Evolutionary conservation across 345 rosid genomes (phyloP), one percentile per base, ranked within the genome.

Genomic region (Eucalyptus cloeziana): DNA sequence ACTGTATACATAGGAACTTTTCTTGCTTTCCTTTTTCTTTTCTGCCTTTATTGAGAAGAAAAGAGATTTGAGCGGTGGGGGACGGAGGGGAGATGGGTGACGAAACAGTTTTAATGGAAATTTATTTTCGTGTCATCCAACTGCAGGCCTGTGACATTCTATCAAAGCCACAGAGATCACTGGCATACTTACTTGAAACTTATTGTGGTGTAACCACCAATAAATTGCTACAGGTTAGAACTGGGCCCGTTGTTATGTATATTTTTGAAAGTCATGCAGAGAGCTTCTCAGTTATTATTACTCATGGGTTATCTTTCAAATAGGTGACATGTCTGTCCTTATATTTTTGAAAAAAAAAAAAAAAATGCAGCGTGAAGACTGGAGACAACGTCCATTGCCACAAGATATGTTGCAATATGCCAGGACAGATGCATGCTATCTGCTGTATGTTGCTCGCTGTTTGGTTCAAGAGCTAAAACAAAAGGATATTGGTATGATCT

Each of bases 321-420:
- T 64, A 50, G 52, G 37, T 8, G 47, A 44, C 52, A 33, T 9
- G n/a, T 90, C 79, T 86, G 50, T 64, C 86, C 85, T 92, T 62
- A 87, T 43, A 76, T 22, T 5, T 49, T 7, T 24, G 21, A 27
- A 43, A 43, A 37, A 44, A 44, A 37, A 37, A 31, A 76, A 6
- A 43, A 12, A 89, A 62, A 79, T 91, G 89, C 90, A 98, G 98
- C 99, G 96, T 91, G 98, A 97, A 94, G 99, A 98, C 90, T 97
- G 99, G 99, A 98, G 99, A 94, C 99, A 95, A 71, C 96, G 99
- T n/a, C 99, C 98, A 3, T 88, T 96, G 40, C 93, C 98, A 12
- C 90, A 88, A 83, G 98, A 95, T 88, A 96, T 98, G 99, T 91
- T 96, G 90, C 93, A 88, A 62, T 95, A 97, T 93, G 99, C 99